A percentile compares a stretch with the other conserved stretches of the same genome.
Evolutionary conservation across 495 filamentous ascomycete genomes (phyloP).

Genomic region (Penicillium pancosmium): DNA sequence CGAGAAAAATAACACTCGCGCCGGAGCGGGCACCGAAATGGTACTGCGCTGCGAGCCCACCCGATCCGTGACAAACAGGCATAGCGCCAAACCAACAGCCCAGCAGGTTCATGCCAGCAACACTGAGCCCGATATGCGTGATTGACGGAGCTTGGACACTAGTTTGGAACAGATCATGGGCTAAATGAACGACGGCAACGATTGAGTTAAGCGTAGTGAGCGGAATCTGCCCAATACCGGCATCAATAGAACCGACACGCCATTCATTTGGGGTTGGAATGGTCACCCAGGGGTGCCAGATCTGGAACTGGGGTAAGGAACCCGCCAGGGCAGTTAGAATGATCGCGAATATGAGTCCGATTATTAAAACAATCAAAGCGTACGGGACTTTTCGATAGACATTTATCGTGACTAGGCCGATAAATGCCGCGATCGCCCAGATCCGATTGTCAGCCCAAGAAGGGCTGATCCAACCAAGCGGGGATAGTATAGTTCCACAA

Average conservation of each 20-base stretch:
- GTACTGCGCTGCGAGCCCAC: conserved; percentile 85
- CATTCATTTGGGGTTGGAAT: conserved; percentile 51
- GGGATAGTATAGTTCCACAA: conserved; percentile 61
- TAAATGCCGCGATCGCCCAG: conserved; percentile 71
- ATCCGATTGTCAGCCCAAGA: conserved; percentile 71
- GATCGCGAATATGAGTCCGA: conserved; percentile 63
- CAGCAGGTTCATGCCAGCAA: conserved; percentile 78
- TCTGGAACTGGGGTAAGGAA: conserved; percentile 47
- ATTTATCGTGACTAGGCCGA: conserved; percentile 66
- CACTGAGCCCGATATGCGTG: conserved; percentile 76
- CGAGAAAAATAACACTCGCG: conserved; percentile 77
- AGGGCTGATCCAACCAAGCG: conserved; percentile 59
- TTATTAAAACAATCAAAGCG: conserved; percentile 68
- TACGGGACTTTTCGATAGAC: conserved; percentile 67
- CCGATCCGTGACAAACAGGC: conserved; percentile 94
- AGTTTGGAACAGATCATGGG: conserved; percentile 68
- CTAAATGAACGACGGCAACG: conserved; percentile 78
- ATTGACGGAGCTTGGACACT: conserved; percentile 64
- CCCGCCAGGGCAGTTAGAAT: conserved; percentile 37
- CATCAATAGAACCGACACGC: conserved; percentile 52
- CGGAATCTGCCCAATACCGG: conserved; percentile 81
- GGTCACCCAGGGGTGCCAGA: conserved; percentile 52
- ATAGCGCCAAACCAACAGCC: conserved; percentile 92
- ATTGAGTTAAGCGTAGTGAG: conserved; percentile 90
- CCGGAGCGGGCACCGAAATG: conserved; percentile 90